Evolutionary conservation across 257 asterid genomes (phyloP), one percentile per base, ranked within the genome.

Genomic region (Ballota nigra): DNA sequence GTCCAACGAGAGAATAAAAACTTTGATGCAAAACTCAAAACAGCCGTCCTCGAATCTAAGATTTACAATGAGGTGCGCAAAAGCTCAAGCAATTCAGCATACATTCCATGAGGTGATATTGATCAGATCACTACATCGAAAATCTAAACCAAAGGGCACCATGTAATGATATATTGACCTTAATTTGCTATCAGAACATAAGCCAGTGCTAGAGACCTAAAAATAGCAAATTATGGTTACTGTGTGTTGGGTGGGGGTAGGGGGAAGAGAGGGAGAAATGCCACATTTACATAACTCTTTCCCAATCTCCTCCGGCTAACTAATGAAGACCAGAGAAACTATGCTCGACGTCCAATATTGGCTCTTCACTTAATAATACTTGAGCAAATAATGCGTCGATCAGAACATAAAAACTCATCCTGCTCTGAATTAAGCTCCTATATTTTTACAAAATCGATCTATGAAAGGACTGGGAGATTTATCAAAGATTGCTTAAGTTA

Each of bases 101-200:
- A 28, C 36, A 76, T 40, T 55, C 38, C 55, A 29, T 29, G 28
- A 64, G 57, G 62, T 66, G 53, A 68, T 11, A 28, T 66, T 61
- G 53, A 15, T n/a, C 15, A n/a, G 49, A 22, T 24, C 29, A 56
- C 26, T 33, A 1, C 20, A 38, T 40, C 13, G 43, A 70, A 40
- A 58, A 57, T 62, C 58, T 70, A 11, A 41, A 28, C 38, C 31
- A 56, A 43, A 40, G 31, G 29, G 8, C 29, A 70, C 7, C 16
- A 19, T 2, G 5, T 5, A 31, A 22, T 19, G 16, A 29, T 13
- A 16, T 5, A 69, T 43, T 31, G 0, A 16, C 15, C 36, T 20
- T 72, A 13, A 47, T 31, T 31, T 31, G 55, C 53, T 19, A 62
- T 22, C 31, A 31, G 19, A 29, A n/a, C n/a, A n/a, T 47, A 8